Evolutionary conservation across 192 early-diverging fungal genomes (phyloP).

Genomic region (Coemansia reversa): DNA sequence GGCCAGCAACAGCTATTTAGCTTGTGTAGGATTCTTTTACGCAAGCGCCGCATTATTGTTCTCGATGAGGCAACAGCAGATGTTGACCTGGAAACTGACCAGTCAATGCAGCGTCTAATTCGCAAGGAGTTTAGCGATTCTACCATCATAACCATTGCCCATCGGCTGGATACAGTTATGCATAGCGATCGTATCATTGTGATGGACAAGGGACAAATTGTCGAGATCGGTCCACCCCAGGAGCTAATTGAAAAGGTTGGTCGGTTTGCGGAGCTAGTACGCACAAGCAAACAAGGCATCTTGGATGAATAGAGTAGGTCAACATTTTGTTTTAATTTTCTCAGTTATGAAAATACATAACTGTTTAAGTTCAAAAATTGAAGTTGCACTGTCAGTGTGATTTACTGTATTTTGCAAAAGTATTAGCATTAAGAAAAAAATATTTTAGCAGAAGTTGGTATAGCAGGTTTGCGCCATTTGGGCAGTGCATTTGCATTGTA

Average conservation of each 20-base stretch:
- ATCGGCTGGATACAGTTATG: slow-evolving; percentile 66
- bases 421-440: too few relatives aligned
- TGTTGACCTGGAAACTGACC: slow-evolving; percentile 54
- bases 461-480: too few relatives aligned
- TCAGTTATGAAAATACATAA: not conserved
- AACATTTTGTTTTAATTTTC: not conserved
- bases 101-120: slow-evolving; percentile 36
- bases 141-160: too few relatives aligned
- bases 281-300: slow-evolving; percentile 25
- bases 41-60: slow-evolving; percentile 56
- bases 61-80: slow-evolving; percentile 72
- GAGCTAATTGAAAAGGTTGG: slow-evolving; percentile 57
- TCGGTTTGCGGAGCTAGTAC: slow-evolving; percentile 25
- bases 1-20: slow-evolving; percentile 67
- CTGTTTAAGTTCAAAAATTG: not conserved
- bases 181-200: slow-evolving; percentile 73
- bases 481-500: too few relatives aligned
- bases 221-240: slow-evolving; percentile 62
- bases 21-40: slow-evolving; percentile 61
- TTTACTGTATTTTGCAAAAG: too few relatives aligned
- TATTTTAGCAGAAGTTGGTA: too few relatives aligned
- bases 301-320: not conserved
- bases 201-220: slow-evolving; percentile 65
- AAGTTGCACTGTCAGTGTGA: not conserved
- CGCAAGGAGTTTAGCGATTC: slow-evolving; percentile 53